A percentile compares a stretch with the other conserved stretches of the same genome.
Conservation (phyloP, 176 grass and related monocot species). For the Triticum monococcum region DNA sequence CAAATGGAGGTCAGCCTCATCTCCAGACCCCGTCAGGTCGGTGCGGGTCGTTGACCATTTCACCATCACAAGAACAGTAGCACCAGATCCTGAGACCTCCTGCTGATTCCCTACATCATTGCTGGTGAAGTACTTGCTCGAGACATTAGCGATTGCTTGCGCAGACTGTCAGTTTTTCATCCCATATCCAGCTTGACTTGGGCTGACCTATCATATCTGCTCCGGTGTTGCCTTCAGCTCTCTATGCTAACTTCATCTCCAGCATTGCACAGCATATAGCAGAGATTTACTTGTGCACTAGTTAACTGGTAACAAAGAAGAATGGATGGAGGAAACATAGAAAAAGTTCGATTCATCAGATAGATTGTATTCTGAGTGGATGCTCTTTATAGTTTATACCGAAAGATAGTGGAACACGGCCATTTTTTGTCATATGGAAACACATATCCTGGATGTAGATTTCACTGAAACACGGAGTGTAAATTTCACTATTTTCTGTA, state of each 20-base stretch:
- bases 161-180: neutral
- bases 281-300: neutral
- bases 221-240: neutral
- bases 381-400: neutral
- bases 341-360: neutral
- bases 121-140: neutral
- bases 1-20: conserved; percentile 84
- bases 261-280: conserved; percentile 18
- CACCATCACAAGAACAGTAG: conserved; percentile 60
- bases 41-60: conserved; percentile 80
- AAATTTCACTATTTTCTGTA: neutral
- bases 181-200: conserved; percentile 22
- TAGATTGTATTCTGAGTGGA: neutral
- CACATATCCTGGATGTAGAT: neutral
- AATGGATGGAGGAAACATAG: conserved; percentile 7
- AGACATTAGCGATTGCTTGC: neutral
- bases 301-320: conserved; percentile 1
- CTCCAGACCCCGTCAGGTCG: conserved; percentile 67
- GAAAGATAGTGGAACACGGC: neutral
- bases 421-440: neutral
- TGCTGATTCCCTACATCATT: neutral
- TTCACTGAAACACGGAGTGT: neutral
- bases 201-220: neutral
- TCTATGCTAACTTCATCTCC: neutral
- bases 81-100: neutral